Evolutionary conservation across 768 basidiomycete species (phyloP).

Genomic region (Auriscalpium microsporum): DNA sequence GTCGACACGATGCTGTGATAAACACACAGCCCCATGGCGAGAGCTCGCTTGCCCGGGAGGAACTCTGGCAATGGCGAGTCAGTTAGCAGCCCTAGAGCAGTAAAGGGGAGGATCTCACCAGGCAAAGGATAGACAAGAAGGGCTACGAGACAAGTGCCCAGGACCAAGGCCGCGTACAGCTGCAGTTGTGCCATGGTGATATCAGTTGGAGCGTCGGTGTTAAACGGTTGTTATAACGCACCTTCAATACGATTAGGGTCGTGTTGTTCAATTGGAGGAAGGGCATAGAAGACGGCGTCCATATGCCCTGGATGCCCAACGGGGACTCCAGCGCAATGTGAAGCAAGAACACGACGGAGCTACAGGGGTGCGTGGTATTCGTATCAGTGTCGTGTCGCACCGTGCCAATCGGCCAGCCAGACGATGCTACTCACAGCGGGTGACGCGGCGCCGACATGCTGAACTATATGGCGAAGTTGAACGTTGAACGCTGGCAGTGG

Average conservation of each 20-base stretch:
- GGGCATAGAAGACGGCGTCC: constrained; percentile 52
- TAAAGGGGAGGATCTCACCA: constrained; percentile 33
- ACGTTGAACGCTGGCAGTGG: too few relatives aligned
- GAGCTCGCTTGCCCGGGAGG: constrained; percentile 75
- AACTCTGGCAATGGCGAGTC: constrained; percentile 42
- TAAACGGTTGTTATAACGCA: constrained; percentile 19
- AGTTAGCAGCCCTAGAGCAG: neutral
- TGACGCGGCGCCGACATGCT: too few relatives aligned
- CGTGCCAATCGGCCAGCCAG: too few relatives aligned
- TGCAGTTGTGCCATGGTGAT: constrained; percentile 23
- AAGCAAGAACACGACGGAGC: constrained; percentile 63
- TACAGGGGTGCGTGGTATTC: constrained; percentile 16
- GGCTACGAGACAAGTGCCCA: constrained; percentile 51
- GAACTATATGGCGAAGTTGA: too few relatives aligned
- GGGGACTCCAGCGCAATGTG: constrained; percentile 77
- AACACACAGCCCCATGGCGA: constrained; percentile 66
- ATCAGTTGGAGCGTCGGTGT: neutral
- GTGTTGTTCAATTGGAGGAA: constrained; percentile 82
- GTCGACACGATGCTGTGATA: constrained; percentile 73
- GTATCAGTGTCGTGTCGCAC: neutral
- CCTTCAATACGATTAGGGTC: constrained; percentile 67
- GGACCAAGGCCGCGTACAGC: constrained; percentile 61
- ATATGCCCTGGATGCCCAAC: constrained; percentile 67
- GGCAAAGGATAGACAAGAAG: constrained; percentile 65
- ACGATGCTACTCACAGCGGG: too few relatives aligned